Conservation (phyloP, 495 filamentous ascomycete species). For the Hypomontagnella submonticulosa region DNA sequence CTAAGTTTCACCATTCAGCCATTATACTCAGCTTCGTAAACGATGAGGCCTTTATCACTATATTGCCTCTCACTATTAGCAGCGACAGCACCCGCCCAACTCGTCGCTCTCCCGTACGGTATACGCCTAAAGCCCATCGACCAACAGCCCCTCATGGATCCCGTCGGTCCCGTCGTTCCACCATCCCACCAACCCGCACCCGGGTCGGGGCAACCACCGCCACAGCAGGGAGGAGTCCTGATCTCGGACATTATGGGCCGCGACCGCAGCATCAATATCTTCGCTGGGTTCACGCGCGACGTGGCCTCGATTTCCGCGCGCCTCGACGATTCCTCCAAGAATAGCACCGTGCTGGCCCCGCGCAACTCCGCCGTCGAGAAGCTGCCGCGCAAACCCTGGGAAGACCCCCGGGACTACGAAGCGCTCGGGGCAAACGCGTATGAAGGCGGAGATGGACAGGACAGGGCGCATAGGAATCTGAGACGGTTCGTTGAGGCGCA, state of each 20-base stretch:
- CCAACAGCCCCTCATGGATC: constrained; percentile 53
- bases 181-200: constrained; percentile 45
- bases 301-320: constrained; percentile 76
- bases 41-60: constrained; percentile 35
- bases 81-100: constrained; percentile 34
- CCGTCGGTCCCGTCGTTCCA: constrained; percentile 50
- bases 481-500: constrained; percentile 89
- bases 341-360: constrained; percentile 92
- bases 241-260: constrained; percentile 89
- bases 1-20: not conserved
- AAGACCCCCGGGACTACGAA: constrained; percentile 83
- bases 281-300: constrained; percentile 85
- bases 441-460: constrained; percentile 78
- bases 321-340: constrained; percentile 72
- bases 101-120: constrained; percentile 28
- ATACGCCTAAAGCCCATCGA: constrained; percentile 20
- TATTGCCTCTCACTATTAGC: constrained; percentile 31
- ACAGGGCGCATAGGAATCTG: constrained; percentile 82
- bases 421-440: constrained; percentile 81
- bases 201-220: constrained; percentile 54
- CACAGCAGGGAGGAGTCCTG: constrained; percentile 57
- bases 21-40: constrained; percentile 8
- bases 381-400: constrained; percentile 93
- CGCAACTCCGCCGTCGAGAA: constrained; percentile 81
- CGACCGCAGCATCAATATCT: constrained; percentile 85